Evolutionary conservation across 2,329 filamentous ascomycete genomes (phyloP), one percentile per base, ranked within the genome.

Genomic region (Botrytis tulipae): DNA sequence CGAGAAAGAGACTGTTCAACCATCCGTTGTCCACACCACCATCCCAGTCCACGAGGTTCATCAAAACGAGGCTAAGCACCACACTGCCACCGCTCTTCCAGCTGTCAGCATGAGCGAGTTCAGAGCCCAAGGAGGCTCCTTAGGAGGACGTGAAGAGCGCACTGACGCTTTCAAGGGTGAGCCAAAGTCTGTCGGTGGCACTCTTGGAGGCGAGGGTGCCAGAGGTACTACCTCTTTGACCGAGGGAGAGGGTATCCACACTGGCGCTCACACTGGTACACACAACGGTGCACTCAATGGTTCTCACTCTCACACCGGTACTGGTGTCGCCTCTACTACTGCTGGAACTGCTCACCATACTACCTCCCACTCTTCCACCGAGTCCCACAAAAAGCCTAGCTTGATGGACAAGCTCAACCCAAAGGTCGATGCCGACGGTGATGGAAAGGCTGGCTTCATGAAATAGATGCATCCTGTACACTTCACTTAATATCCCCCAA

Each of bases 11-110:
- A 89, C 87, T 1, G 84, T 93, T 42, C 87, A 92, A 76, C 90
- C 90, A 2, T 85, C 88, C 25, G 87, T 93, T 5, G 85, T 93
- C 1, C 92, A 94, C 84, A 93, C 89, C 37, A 93, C 90, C 1
- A 85, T 92, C 0, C 92, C 91, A 0, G 86, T 94, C 60, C 91
- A 93, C 76, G 92, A 94, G 82, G 87, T 88, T 2, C 91, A 93
- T 79, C 89, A 93, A 78, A 89, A 91, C 69, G 85, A 87, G 22
- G 85, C 91, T 1, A 86, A 91, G 74, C 89, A 92, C 80, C 92
- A 94, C 79, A 85, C 86, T 61, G 86, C 89, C 2, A 89, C 90
- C 0, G 85, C 87, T 4, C 85, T 93, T 0, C 91, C 91, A 1
- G 82, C 87, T 18, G 89, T 93, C 80, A 89, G 84, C 51, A 85